A percentile compares a stretch with the other conserved stretches of the same genome.
Conservation (phyloP, 495 filamentous ascomycete genomes). For the Sporormia fimetaria region DNA sequence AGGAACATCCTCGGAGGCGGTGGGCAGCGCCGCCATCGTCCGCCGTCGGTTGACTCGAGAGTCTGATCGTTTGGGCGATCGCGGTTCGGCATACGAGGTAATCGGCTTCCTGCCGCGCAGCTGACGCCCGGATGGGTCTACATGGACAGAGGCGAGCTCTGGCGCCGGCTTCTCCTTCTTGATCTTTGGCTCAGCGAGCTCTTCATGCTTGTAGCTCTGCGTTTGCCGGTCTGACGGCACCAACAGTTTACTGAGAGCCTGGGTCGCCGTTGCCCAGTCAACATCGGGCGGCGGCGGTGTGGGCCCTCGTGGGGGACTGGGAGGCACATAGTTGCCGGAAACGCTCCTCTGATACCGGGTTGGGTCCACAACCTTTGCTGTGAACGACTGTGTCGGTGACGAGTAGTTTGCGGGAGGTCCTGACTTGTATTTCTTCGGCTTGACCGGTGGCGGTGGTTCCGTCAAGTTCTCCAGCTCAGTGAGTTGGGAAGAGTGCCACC, state of each 20-base stretch:
- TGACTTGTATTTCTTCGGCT: constrained; percentile 43
- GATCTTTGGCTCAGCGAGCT: constrained; percentile 49
- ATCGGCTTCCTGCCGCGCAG: constrained; percentile 58
- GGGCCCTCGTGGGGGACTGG: constrained; percentile 32
- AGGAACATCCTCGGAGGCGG: constrained; percentile 14
- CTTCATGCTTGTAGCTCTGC: constrained; percentile 60
- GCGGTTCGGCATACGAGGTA: constrained; percentile 34
- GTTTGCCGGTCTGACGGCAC: constrained; percentile 64
- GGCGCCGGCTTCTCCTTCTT: constrained; percentile 49
- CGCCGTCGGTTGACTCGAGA: constrained; percentile 47
- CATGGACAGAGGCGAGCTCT: constrained; percentile 30
- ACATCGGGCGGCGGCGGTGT: constrained; percentile 66
- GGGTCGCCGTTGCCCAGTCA: constrained; percentile 67
- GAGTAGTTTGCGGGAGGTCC: constrained; percentile 53
- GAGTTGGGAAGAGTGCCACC: constrained; percentile 66
- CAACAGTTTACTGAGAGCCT: constrained; percentile 70
- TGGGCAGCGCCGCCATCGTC: constrained; percentile 47
- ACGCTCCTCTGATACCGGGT: constrained; percentile 43
- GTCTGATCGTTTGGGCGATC: constrained; percentile 40
- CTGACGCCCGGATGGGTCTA: constrained; percentile 42
- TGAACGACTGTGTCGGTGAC: constrained; percentile 65
- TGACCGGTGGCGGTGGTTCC: constrained; percentile 37
- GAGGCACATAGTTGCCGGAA: constrained; percentile 28
- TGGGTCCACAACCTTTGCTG: constrained; percentile 57
- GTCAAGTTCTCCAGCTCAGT: constrained; percentile 50